phyloP scores from a whole-genome alignment of 192 early-diverging fungal species.

The Entomortierella lignicola region DNA sequence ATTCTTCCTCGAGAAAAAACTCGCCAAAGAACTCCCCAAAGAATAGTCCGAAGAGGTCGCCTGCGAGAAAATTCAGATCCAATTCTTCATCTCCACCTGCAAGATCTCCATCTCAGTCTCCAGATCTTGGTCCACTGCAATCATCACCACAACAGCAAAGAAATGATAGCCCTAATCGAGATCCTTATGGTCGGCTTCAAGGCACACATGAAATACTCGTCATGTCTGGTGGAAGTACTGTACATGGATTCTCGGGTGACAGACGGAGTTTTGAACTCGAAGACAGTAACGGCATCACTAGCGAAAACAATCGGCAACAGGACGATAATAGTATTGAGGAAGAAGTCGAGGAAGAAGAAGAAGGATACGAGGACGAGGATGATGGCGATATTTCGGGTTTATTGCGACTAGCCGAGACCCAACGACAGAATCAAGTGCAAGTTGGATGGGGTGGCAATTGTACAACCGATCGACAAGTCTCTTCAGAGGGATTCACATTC shows the following conservation, averaged over 20 bases:
- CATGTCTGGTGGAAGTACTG: not conserved
- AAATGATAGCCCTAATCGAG: not conserved
- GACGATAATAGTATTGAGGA: not conserved
- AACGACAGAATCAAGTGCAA: conserved; percentile 1
- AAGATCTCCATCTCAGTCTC: not conserved
- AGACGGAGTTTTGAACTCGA: not conserved
- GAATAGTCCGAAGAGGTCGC: not conserved
- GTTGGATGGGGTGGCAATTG: conserved; percentile 22
- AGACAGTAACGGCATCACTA: not conserved
- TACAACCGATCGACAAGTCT: conserved; percentile 4
- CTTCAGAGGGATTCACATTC: not conserved
- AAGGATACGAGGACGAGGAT: not conserved
- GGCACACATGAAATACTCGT: not conserved
- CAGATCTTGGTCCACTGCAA: not conserved
- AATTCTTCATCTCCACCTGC: no score
- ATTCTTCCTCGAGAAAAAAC: no score
- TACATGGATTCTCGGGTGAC: not conserved
- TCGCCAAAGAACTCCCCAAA: no score
- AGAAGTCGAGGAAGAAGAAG: not conserved
- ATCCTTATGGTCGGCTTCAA: conserved; percentile 2
- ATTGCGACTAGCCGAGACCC: conserved; percentile 20
- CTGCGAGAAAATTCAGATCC: not conserved
- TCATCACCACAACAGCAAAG: not conserved
- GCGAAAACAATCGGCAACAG: not conserved
- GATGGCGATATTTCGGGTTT: conserved; percentile 14